Base-by-base conservation (phyloP, 352 stramenopile genomes). In the Plasmopara muralis region DNA sequence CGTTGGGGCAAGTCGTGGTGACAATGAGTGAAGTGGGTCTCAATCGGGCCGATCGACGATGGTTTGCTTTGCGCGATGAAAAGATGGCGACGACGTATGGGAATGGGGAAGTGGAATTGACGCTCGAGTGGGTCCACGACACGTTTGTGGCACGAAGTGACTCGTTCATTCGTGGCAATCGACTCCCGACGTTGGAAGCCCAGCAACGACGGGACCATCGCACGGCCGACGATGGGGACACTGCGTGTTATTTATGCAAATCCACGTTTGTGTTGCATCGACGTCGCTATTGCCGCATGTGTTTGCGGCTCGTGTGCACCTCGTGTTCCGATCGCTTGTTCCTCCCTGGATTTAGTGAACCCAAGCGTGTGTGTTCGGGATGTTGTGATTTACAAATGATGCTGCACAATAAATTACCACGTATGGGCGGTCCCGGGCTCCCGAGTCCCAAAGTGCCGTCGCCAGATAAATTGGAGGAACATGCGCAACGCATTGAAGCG, bases 341-440 rank as follows among this genome's bases (percentile, higher is more conserved):
- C 43, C 62, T 94, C 5, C 84, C 84, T 9, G 84, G 84, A 29
- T 94, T 94, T 49, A 92, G 81, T 38, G 84, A 94, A 50, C 78
- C 84, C 4, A 93, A 94, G 50, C 80, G 84, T 31, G 83, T 94
- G 37, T 94, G 84, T 47, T 86, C 73, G 0, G 84, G 80, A 1
- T 94, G 84, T 47, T 93, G 83, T 42, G 83, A 94, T 53, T 54
- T 94, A 51, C 84, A 94, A 57, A 90, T 94, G 68, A 85, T 89
- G 71, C 66, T 94, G 14, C 84, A 94, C 60, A 92, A 85, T 57
- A 90, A 92, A 52, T 59, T 89, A 34, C 81, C 81, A 33, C 77
- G 76, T 20, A 82, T 83, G 65, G 56, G 48, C 18, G 48, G 62
- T 48, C 55, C 66, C 25, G 54, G 50, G 40, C 50, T 56, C 15